Percentiles rank a stretch among this genome's conserved stretches.
Evolutionary conservation across 2,329 filamentous ascomycete species (phyloP).

Genomic region (Pseudocercospora musae): DNA sequence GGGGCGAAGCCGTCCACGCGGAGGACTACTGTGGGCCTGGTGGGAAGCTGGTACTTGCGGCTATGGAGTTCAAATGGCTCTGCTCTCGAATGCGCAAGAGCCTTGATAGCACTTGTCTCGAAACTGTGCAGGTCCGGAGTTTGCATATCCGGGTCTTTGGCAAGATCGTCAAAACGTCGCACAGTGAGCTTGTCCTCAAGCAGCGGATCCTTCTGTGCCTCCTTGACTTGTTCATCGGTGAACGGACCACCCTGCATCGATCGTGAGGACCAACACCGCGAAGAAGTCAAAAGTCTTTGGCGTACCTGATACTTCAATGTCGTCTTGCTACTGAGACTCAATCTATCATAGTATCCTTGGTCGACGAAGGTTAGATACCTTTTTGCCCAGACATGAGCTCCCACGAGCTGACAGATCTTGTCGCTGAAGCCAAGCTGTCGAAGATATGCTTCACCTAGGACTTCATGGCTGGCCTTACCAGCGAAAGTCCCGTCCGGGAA

Average conservation of each 20-base stretch:
- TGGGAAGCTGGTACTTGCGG: conserved; percentile 34
- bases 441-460: conserved; percentile 39
- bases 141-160: conserved; percentile 31
- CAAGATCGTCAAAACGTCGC: conserved; percentile 40
- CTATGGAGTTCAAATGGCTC: conserved; percentile 25
- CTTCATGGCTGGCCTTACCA: conserved; percentile 40
- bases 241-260: conserved; percentile 35
- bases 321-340: conserved; percentile 39
- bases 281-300: neutral
- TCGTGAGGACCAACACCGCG: neutral
- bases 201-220: conserved; percentile 35
- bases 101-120: conserved; percentile 16
- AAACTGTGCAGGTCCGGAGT: conserved; percentile 21
- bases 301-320: conserved; percentile 38
- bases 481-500: conserved; percentile 31
- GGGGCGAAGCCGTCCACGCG: conserved; percentile 48
- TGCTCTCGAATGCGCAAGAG: conserved; percentile 6
- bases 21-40: conserved; percentile 40
- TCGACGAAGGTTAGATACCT: conserved; percentile 40
- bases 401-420: conserved; percentile 38
- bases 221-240: conserved; percentile 29
- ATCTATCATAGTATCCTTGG: conserved; percentile 33
- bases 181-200: conserved; percentile 38
- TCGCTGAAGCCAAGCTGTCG: conserved; percentile 36
- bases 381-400: conserved; percentile 42